Conservation (phyloP, 2,329 filamentous ascomycete species). For the Xylariaceae sp. region DNA sequence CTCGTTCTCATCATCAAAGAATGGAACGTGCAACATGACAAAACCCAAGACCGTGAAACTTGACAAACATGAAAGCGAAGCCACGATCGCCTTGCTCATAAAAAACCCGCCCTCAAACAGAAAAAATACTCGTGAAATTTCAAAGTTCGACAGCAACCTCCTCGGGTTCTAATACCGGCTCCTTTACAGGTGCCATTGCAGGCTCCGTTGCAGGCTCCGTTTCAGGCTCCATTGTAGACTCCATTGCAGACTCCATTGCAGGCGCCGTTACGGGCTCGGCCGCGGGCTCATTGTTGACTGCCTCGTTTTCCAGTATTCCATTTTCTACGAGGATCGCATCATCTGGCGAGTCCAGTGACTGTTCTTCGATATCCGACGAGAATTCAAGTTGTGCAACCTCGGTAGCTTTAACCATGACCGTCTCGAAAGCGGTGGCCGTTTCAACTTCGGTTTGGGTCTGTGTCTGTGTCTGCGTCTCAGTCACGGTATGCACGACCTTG, state of each 20-base stretch:
- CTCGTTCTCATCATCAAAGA: neutral
- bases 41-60: no score
- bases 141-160: neutral
- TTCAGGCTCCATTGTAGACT: neutral
- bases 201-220: neutral
- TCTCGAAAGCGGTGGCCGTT: slow-evolving; percentile 42
- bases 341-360: neutral
- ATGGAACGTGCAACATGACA: no score
- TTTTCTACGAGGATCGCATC: neutral
- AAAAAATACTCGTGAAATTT: neutral
- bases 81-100: slow-evolving; percentile 2
- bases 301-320: neutral
- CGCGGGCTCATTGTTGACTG: neutral
- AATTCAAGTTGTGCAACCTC: slow-evolving; percentile 1
- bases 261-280: neutral
- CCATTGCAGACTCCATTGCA: neutral
- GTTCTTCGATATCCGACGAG: neutral
- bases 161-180: slow-evolving; percentile 5
- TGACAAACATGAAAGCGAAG: neutral
- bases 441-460: slow-evolving; percentile 41
- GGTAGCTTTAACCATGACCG: slow-evolving; percentile 30
- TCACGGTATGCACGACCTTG: slow-evolving; percentile 33
- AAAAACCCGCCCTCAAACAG: slow-evolving; percentile 4
- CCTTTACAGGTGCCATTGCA: neutral
- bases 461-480: slow-evolving; percentile 38